Percentiles rank a stretch among this genome's conserved stretches.
phyloP scores from a whole-genome alignment of 495 filamentous ascomycete species.

The Lasiosphaeris hirsuta region DNA sequence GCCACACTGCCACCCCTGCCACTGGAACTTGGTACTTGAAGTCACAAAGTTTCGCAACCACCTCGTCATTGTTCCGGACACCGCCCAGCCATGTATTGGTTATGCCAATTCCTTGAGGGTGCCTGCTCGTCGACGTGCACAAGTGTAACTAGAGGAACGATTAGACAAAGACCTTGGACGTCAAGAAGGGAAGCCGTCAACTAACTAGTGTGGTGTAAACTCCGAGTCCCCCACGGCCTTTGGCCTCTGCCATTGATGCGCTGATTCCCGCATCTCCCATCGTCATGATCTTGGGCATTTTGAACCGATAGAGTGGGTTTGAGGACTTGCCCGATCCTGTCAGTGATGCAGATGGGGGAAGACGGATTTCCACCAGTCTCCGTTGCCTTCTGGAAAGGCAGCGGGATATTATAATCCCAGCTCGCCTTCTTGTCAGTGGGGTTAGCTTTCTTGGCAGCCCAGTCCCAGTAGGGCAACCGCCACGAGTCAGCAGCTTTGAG shows the following conservation, averaged over 20 bases:
- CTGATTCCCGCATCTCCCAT: neutral
- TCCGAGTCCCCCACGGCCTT: too few species aligned
- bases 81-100: neutral
- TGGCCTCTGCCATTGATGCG: neutral
- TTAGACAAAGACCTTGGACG: too few species aligned
- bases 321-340: neutral
- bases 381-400: neutral
- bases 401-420: neutral
- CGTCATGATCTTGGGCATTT: neutral
- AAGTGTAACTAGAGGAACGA: neutral
- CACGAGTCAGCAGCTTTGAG: conserved; percentile 3
- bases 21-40: too few species aligned
- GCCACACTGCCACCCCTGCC: neutral
- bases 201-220: too few species aligned
- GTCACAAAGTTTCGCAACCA: neutral
- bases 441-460: neutral
- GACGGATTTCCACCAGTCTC: neutral
- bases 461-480: conserved; percentile 1
- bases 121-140: neutral
- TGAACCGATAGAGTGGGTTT: neutral
- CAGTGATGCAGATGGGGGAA: too few species aligned
- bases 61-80: neutral
- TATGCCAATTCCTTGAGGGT: neutral
- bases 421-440: neutral
- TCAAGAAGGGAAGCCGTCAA: too few species aligned